Base-by-base conservation (phyloP, 495 filamentous ascomycete species). In the Tuber brumale region DNA sequence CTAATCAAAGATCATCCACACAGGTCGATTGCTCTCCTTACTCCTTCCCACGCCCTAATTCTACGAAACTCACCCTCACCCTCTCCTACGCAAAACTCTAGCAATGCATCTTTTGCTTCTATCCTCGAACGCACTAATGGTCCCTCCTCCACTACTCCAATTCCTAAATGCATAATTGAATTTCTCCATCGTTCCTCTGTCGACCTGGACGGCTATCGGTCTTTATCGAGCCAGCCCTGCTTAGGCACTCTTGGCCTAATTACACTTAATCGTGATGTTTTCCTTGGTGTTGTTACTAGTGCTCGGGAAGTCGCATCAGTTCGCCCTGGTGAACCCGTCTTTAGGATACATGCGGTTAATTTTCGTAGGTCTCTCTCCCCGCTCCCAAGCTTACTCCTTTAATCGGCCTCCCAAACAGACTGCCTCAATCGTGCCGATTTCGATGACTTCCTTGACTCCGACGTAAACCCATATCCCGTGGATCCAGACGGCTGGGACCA, bases 231-330 rank as follows among this genome's bases (percentile, higher is more conserved):
- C n/a, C 86, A 89, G 31, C 89, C 90, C n/a, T 92, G 93, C 46
- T 89, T 94, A 80, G 95, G 95, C 44, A 97, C 94, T 3, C 87
- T 99, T 73, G 95, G 95, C 1, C 86, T 99, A 51, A 93, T 98
- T 76, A 94, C 94, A 3, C 87, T 97, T 70, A 88, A 89, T 70
- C 87, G 90, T 42, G 95, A 97, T 87, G 90, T 97, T 23, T 99
- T 98, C 81, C 87, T 99, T 31, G 95, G 93, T 78, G 91, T 97
- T n/a, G 90, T 99, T 42, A 96, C 90, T 57, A 87, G 88, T 61
- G 91, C 93, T 51, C 88, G 87, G 12, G 89, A 90, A 70, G 94
- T 94, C 31, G 96, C 95, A 46, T 91, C 89, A 31, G 88, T 97
- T 51, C 87, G 93, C 71, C 94, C 95, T 0, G 93, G 92, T 19